Conservation (phyloP, 176 grass and related monocot genomes). For the Dendrocalamus sinicus region DNA sequence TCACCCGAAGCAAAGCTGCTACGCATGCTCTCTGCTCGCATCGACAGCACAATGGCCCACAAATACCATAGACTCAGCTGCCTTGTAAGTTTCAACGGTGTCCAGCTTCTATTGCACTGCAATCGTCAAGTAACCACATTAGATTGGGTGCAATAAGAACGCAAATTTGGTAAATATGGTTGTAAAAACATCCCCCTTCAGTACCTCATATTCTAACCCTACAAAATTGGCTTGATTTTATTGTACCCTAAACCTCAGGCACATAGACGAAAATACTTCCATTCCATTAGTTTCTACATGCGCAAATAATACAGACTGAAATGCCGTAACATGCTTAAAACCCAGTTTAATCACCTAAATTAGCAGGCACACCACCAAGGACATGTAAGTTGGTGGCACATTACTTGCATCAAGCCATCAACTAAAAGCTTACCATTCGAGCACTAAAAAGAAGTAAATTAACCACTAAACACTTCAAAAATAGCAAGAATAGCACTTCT, state of each 20-base stretch:
- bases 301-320: background rate
- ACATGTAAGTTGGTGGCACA: constrained; percentile 31
- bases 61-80: constrained; percentile 51
- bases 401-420: constrained; percentile 12
- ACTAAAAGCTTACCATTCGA: constrained; percentile 31
- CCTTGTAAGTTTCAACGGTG: constrained; percentile 32
- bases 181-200: background rate
- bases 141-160: constrained; percentile 20
- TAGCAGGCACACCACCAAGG: constrained; percentile 9
- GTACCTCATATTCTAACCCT: background rate
- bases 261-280: background rate
- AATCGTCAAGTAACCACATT: constrained; percentile 29
- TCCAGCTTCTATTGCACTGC: constrained; percentile 49
- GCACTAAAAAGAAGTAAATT: background rate
- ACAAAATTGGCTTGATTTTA: constrained; percentile 27
- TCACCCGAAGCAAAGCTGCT: constrained; percentile 85
- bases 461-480: constrained; percentile 31
- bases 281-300: background rate
- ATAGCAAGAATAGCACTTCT: constrained; percentile 20
- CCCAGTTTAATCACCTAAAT: constrained; percentile 27
- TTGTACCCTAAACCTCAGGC: constrained; percentile 29
- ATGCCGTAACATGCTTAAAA: background rate
- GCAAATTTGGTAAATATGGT: constrained; percentile 22
- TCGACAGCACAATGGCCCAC: constrained; percentile 67
- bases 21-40: constrained; percentile 96